Base-by-base conservation (phyloP, 805 yeast genomes). In the Yarrowia keelungensis region DNA sequence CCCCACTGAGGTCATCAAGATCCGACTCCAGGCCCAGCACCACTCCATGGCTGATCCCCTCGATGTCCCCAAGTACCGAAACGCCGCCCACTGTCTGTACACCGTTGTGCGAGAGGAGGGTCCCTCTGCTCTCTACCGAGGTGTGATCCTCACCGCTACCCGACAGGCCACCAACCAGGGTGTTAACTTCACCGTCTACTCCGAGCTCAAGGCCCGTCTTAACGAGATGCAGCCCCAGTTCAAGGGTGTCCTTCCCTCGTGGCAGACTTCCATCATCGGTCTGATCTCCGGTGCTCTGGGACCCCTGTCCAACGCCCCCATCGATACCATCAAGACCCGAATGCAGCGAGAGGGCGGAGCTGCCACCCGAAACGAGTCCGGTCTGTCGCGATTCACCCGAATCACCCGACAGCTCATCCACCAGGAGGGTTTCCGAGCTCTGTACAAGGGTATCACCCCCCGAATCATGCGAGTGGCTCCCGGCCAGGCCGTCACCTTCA, bases 381-480 rank as follows among this genome's bases (percentile, higher is more conserved):
- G 95, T 42, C 78, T 91, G 79, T 86, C 85, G 68, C 86, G 97
- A 80, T 92, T 94, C 74, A 80, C 84, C 46, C 85, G 93, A 78
- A 94, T 95, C 75, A 91, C 96, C 70, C 81, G 82, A 59, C 93
- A 89, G 75, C 84, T 94, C 79, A 82, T 93, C 73, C 88, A 87
- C 77, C 97, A 92, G 82, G 97, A 92, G 81, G 99, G 99, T 73
- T 81, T 87, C 73, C 83, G 85, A 68, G 96, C 97, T 50, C 85
- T 94, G 78, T 94, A 94, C 83, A 91, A 94, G 78, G 99, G 99
- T 81, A 94, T 94, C 77, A 92, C 98, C 32, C 99, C 99, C 74
- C 89, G 99, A 82, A 94, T 94, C 74, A 93, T 94, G 97, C 89
- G 99, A 82, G 99, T 94, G 66, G 99, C 99, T 12, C 98, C 99